phyloP scores from a whole-genome alignment of 2,329 filamentous ascomycete genomes.

The Cladosporium sp. region DNA sequence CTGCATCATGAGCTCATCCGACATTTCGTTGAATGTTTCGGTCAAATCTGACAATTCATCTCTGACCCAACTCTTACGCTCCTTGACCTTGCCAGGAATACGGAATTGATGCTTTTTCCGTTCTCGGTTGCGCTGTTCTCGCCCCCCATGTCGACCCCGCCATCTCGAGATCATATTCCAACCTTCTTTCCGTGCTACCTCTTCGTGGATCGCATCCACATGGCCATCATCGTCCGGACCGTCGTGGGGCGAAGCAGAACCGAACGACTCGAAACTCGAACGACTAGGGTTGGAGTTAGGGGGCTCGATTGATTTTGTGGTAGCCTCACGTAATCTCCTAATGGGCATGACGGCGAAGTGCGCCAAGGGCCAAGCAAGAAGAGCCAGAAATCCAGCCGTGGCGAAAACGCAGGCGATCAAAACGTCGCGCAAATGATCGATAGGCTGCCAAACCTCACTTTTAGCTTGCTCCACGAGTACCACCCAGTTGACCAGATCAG shows the following conservation, averaged over 20 bases:
- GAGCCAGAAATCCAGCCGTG: slow-evolving; percentile 64
- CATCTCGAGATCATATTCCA: slow-evolving; percentile 34
- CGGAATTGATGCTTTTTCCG: slow-evolving; percentile 61
- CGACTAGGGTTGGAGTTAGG: slow-evolving; percentile 49
- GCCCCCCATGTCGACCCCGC: slow-evolving; percentile 21
- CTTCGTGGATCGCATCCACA: slow-evolving; percentile 43
- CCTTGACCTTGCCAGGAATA: slow-evolving; percentile 77
- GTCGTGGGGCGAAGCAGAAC: slow-evolving; percentile 16
- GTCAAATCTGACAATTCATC: slow-evolving; percentile 85
- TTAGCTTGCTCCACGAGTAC: slow-evolving; percentile 74
- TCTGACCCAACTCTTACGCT: slow-evolving; percentile 69
- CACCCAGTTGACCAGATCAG: slow-evolving; percentile 71
- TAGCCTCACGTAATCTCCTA: slow-evolving; percentile 68
- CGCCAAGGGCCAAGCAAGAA: slow-evolving; percentile 72
- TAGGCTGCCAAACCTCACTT: slow-evolving; percentile 70
- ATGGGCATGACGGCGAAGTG: slow-evolving; percentile 81
- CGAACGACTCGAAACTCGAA: slow-evolving; percentile 34
- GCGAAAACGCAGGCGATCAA: slow-evolving; percentile 82
- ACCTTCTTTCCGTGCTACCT: slow-evolving; percentile 45
- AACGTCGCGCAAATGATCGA: slow-evolving; percentile 70
- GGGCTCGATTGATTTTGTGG: slow-evolving; percentile 66
- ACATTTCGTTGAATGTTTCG: slow-evolving; percentile 88
- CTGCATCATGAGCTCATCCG: slow-evolving; percentile 80
- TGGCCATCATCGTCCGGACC: slow-evolving; percentile 17
- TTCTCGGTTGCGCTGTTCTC: slow-evolving; percentile 36